These are phyloP conservation scores for Eurotiales sp. DNA, from an alignment of 2,329 filamentous ascomycete species.

Conservation along the genomic window DNA sequence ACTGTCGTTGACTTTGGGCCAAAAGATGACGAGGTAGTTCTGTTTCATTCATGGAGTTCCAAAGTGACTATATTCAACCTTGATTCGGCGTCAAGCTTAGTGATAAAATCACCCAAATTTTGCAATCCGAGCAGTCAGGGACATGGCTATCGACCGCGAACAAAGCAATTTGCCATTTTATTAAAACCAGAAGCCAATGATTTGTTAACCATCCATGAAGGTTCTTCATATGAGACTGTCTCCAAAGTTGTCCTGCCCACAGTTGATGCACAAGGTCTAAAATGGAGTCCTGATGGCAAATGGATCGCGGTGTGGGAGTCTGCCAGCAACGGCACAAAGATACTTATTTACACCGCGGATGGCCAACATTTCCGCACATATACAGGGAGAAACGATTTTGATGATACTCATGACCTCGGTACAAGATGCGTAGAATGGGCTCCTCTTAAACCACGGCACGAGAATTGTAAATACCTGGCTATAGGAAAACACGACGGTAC, in stretches of 20 bases:
- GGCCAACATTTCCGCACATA: constrained; percentile 56
- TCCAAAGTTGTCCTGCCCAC: constrained; percentile 42
- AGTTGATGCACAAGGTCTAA: constrained; percentile 54
- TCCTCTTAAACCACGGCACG: constrained; percentile 27
- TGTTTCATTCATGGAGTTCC: constrained; percentile 39
- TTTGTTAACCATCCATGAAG: constrained; percentile 37
- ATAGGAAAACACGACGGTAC: constrained; percentile 50
- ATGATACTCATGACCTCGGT: constrained; percentile 44
- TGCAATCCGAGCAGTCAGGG: constrained; percentile 27
- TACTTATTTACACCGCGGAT: constrained; percentile 57
- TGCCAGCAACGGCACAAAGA: constrained; percentile 47
- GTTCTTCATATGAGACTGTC: constrained; percentile 31
- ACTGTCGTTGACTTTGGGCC: constrained; percentile 36
- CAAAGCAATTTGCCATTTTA: constrained; percentile 36
- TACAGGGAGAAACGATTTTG: constrained; percentile 34
- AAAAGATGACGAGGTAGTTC: constrained; percentile 33
- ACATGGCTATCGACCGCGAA: constrained; percentile 39
- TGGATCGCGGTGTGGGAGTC: constrained; percentile 59
- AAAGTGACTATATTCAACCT: constrained; percentile 36
- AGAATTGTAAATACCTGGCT: constrained; percentile 40
- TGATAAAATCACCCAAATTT: constrained; percentile 40
- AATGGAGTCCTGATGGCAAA: constrained; percentile 58
- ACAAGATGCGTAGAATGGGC: constrained; percentile 54
- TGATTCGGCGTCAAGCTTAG: constrained; percentile 30
- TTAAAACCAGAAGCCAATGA: constrained; percentile 38